Base-by-base conservation (phyloP, 2,329 filamentous ascomycete species). In the Pyricularia sp. region DNA sequence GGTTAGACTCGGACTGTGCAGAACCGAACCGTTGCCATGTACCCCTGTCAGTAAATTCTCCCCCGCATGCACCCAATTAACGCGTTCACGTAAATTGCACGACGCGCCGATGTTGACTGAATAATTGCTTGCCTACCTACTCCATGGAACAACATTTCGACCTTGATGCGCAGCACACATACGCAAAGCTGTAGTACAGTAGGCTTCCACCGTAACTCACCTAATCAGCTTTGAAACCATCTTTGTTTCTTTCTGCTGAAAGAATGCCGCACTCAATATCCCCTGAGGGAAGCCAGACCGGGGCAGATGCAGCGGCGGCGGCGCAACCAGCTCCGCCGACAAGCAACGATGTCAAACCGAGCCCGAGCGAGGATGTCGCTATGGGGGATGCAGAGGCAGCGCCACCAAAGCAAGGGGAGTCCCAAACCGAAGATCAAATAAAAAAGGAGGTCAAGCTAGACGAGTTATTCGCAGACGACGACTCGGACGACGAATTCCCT, bases 401-500 rank as follows among this genome's bases (percentile, higher is more conserved):
- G 30, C 70, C 74, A 14, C 25, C 20, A 23, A 26, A 30, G 12
- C 12, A 55, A 66, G 65, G 58, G 2, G 33, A 64, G 14, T 68
- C 42, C 4, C 61, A 33, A 5, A n/a, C 66, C 71, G 66, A 17
- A 2, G 66, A 69, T 64, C 17, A 64, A 50, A 72, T 73, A 6
- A 82, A 83, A 70, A 79, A 82, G 28, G 81, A 84, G 59, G 78
- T 83, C 64, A 87, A 85, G 69, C 77, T 90, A 7, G 86, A 88
- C 66, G 85, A 88, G 4, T 72, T 90, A 12, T 89, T 89, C 69
- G 82, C 79, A 42, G 85, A 87, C 71, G 80, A 81, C 23, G 86
- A 87, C 64, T 87, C 85, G 1, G 86, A 89, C 71, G 86, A 88
- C 0, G 87, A 90, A 71, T 83, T 85, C 7, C 86, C 81, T 72